Evolutionary conservation across 805 yeast genomes (phyloP).

Genomic region (Sugiyamaella floridensis): DNA sequence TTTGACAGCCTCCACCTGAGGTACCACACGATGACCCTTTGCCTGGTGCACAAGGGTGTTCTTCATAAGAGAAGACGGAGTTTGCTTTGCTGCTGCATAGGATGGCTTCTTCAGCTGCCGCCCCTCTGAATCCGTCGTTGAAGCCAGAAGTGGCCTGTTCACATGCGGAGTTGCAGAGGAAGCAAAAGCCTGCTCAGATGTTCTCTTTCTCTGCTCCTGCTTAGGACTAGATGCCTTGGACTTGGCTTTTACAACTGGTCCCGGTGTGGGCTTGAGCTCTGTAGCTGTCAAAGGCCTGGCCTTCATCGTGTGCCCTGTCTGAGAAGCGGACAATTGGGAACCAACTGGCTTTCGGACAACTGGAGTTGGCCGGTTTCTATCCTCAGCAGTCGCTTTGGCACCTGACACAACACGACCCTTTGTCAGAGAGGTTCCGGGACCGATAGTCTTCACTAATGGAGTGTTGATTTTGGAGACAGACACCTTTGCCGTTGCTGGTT

Average conservation of each 20-base stretch:
- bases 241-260: neutral
- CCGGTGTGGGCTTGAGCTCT: neutral
- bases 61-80: slow-evolving; percentile 29
- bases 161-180: slow-evolving; percentile 2
- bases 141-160: neutral
- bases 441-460: neutral
- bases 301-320: neutral
- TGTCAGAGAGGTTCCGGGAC: slow-evolving; percentile 1
- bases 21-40: slow-evolving; percentile 16
- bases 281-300: neutral
- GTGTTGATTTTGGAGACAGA: neutral
- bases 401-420: neutral
- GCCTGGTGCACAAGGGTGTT: slow-evolving; percentile 32
- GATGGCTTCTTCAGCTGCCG: slow-evolving; percentile 1
- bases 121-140: neutral
- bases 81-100: slow-evolving; percentile 8
- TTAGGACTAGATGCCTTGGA: neutral
- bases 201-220: neutral
- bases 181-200: neutral
- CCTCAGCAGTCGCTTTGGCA: neutral
- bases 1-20: slow-evolving; percentile 30
- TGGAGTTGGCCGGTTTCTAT: neutral
- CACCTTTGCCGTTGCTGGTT: neutral
- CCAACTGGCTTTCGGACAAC: neutral
- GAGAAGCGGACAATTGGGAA: neutral